Evolutionary conservation across 805 yeast genomes (phyloP), one percentile per base, ranked within the genome.

Genomic region (Yamadazyma philogaea): DNA sequence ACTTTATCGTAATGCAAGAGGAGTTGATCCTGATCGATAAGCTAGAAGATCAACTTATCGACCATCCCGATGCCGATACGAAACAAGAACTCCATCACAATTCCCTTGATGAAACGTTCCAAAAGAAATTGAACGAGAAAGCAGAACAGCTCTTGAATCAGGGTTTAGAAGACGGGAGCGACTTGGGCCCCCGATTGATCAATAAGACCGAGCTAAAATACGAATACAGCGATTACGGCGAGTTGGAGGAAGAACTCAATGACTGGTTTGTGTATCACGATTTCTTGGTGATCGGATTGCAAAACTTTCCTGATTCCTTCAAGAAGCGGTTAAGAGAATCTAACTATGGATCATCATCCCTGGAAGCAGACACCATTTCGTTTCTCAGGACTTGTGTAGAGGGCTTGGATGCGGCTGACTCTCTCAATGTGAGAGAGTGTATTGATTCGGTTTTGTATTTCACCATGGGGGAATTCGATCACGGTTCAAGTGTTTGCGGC

Each of bases 41-140:
- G 45, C 64, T 75, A 34, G 79, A 75, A 39, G 78, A 72, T 44
- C 70, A 66, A 47, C 63, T 68, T 39, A 68, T 68, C n/a, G 74
- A 70, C 44, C 66, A 69, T 46, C 72, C 74, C 0, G 69, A 66
- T 43, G 63, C 64, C 3, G 41, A 50, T 18, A 59, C 71, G 7
- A 49, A 56, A 36, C 49, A 56, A 28, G 64, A 64, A 17, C 49
- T 66, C 12, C 48, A 49, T 6, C 64, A 60, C n/a, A 49, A 52
- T 7, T 54, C 63, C 2, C 52, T 64, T 12, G 74, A 70, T 44
- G 69, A 68, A 43, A 64, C 74, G 20, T 70, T 70, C 42, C 75
- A 70, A 47, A 59, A 56, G 40, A 66, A 67, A 45, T 51, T 70
- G 44, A 68, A 69, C 45, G 74, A 64, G 16, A 45, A 71, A 34